Base-by-base conservation (phyloP, 768 basidiomycete genomes). In the Lactifluus echinatus region DNA sequence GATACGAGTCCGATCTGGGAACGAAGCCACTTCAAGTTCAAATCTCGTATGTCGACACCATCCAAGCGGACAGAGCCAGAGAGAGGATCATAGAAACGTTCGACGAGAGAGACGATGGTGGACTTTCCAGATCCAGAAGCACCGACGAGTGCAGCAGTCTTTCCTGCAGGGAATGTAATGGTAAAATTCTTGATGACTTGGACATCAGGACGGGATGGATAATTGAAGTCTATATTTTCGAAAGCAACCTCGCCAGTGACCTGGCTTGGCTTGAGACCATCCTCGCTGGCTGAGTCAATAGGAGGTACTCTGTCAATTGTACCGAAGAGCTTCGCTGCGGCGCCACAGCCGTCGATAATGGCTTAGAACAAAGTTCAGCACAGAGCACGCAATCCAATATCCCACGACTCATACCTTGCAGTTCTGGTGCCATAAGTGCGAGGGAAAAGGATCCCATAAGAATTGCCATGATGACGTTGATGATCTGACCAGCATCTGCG, bases 291-390 rank as follows among this genome's bases (percentile, higher is more conserved):
- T 4, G 90, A 92, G 70, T 98, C 93, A 65, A 98, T 98, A 4
- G 75, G 70, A 8, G 94, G 93, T 8, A 89, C 75, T 29, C 93
- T 85, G 64, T 94, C 89, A 61, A 98, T 96, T 3, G 93, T 94
- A 19, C 79, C 74, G 67, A 78, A 95, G 5, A 98, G 75, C 68
- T 95, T 96, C n/a, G 87, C 87, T 19, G 91, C 93, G 23, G 93
- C 93, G 15, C 82, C 89, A 59, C 83, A 81, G 31, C 81, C 93
- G 60, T 84, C 80, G 14, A 80, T 79, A 61, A 97, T 73, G 11
- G 90, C 90, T 83, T n/a, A 19, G 21, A 34, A 50, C 31, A 31
- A 31, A 5, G 10, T 42, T 31, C 4, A 31, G 4, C 31, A 5
- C 10, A 10, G 31, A 54, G 8, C 12, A 11, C 2, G n/a, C n/a